Conservation (phyloP, 1,139 yeast genomes). For the Hansenula lynferdii region DNA sequence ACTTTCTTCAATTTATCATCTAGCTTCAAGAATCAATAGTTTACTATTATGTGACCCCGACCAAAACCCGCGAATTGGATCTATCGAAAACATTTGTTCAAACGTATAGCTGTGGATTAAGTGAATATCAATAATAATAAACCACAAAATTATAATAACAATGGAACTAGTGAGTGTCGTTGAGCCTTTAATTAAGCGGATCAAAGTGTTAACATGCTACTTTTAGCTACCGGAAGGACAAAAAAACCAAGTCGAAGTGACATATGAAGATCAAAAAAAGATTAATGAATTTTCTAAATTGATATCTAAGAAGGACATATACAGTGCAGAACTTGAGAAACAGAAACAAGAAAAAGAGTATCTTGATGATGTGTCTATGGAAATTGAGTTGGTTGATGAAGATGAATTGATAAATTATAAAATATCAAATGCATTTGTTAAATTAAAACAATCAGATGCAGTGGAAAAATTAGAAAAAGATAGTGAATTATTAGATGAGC, state of each 20-base stretch:
- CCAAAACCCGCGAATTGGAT: too few species aligned
- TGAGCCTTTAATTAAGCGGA: too few species aligned
- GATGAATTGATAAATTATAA: constrained; percentile 60
- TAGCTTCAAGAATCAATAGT: too few species aligned
- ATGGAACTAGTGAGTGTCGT: constrained; percentile 1
- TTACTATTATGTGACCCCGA: too few species aligned
- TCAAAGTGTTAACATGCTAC: too few species aligned
- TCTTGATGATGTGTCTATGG: constrained; percentile 79
- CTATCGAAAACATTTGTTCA: too few species aligned
- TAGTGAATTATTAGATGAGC: constrained; percentile 42
- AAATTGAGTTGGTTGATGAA: constrained; percentile 78
- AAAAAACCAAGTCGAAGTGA: constrained; percentile 68
- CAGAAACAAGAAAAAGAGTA: constrained; percentile 76
- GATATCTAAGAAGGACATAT: constrained; percentile 61
- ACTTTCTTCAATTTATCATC: too few species aligned
- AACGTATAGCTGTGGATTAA: too few species aligned
- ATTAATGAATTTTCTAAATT: constrained; percentile 86
- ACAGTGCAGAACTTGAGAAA: constrained; percentile 44
- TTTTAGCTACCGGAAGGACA: constrained; percentile 29
- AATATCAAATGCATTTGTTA: constrained; percentile 73
- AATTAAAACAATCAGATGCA: constrained; percentile 60
- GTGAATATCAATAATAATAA: too few species aligned
- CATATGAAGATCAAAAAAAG: constrained; percentile 84
- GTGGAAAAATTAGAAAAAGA: constrained; percentile 62
- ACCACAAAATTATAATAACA: too few species aligned